phyloP scores from a whole-genome alignment of 352 stramenopile genomes.

The Pythium dissotocum region DNA sequence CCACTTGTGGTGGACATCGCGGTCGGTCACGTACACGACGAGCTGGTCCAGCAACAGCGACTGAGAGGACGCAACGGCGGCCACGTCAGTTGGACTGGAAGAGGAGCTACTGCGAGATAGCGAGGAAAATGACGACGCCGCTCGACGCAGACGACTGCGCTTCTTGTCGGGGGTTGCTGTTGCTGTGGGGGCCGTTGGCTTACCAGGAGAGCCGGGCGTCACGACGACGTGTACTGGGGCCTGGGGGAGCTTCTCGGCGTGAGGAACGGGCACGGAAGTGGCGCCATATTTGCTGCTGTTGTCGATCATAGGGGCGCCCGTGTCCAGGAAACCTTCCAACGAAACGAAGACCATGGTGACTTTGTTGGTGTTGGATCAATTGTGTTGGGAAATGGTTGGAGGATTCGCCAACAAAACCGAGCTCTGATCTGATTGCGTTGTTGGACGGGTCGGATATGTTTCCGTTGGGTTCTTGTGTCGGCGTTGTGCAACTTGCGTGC shows the following conservation, averaged over 20 bases:
- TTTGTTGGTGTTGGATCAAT: slow-evolving; percentile 6
- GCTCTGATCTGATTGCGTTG: not conserved
- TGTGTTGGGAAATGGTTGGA: slow-evolving; percentile 7
- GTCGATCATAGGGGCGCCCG: slow-evolving; percentile 28
- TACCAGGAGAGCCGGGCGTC: slow-evolving; percentile 62
- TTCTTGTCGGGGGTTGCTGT: slow-evolving; percentile 24
- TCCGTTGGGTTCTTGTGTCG: not conserved
- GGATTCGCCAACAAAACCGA: not conserved
- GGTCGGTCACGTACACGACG: slow-evolving; percentile 80
- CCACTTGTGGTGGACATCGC: slow-evolving; percentile 64
- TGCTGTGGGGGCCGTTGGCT: slow-evolving; percentile 16
- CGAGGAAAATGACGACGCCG: slow-evolving; percentile 30
- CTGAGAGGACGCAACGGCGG: not conserved
- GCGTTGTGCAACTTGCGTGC: slow-evolving; percentile 3
- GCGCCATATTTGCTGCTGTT: slow-evolving; percentile 11
- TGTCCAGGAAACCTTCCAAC: slow-evolving; percentile 61
- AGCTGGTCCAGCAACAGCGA: slow-evolving; percentile 32
- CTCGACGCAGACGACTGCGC: slow-evolving; percentile 30
- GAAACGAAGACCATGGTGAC: slow-evolving; percentile 78
- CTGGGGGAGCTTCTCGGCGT: slow-evolving; percentile 22
- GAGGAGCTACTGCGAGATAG: slow-evolving; percentile 17
- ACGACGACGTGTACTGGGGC: slow-evolving; percentile 56
- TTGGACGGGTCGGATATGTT: not conserved
- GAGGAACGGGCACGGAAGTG: slow-evolving; percentile 7
- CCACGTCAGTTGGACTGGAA: slow-evolving; percentile 20